phyloP scores from a whole-genome alignment of 1,284 basidiomycete genomes.

The Puccinia brachypodii region DNA sequence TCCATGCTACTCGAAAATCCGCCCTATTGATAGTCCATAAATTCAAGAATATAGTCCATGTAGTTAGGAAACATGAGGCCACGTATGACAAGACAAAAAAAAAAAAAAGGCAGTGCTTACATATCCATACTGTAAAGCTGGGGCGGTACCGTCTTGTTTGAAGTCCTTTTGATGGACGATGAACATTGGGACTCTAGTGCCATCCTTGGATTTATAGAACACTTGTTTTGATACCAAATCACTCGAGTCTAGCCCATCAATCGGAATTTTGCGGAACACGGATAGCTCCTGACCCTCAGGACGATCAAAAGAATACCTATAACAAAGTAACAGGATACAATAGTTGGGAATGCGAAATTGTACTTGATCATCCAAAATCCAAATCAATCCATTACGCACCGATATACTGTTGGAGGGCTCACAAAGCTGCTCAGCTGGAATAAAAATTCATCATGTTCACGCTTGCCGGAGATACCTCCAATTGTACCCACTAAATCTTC shows the following conservation, averaged over 20 bases:
- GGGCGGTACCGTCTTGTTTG: constrained; percentile 71
- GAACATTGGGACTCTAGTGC: constrained; percentile 81
- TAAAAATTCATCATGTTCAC: constrained; percentile 69
- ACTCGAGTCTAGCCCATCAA: constrained; percentile 68
- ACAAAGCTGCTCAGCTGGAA: constrained; percentile 70
- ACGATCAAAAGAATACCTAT: constrained; percentile 45
- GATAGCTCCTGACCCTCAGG: constrained; percentile 63
- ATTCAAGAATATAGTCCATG: background rate
- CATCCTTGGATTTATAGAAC: constrained; percentile 76
- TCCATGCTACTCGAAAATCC: constrained; percentile 73
- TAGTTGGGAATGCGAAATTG: no score
- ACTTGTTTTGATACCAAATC: constrained; percentile 75
- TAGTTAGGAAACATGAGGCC: background rate
- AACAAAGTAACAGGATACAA: constrained; percentile 45
- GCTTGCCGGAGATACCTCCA: constrained; percentile 62
- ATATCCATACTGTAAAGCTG: constrained; percentile 73
- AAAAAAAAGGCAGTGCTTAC: constrained; percentile 6
- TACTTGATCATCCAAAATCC: constrained; percentile 55
- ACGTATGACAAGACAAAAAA: background rate
- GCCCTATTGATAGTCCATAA: constrained; percentile 65
- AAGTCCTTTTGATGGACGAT: constrained; percentile 74
- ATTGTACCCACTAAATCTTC: constrained; percentile 72
- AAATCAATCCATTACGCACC: constrained; percentile 63
- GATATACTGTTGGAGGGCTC: constrained; percentile 69
- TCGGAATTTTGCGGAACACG: constrained; percentile 65